Base-by-base conservation (phyloP, 2,329 filamentous ascomycete genomes). In the Talaromyces sp. region DNA sequence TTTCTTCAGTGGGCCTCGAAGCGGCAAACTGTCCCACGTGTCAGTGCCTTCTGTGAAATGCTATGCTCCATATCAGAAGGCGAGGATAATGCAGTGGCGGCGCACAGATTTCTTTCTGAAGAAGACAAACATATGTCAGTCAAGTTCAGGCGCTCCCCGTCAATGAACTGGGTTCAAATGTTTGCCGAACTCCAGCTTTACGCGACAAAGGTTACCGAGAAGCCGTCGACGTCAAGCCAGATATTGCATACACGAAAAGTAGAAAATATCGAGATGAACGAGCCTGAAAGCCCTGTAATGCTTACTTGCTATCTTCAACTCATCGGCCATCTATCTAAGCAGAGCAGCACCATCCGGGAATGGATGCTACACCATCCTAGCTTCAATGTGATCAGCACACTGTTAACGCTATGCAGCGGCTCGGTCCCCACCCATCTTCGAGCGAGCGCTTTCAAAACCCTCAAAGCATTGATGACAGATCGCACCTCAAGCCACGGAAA, bases 1-100 rank as follows among this genome's bases (percentile, higher is more conserved):
- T 99, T 99, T 75, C 85, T 99, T 75, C 91, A 96, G 69, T 99
- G 95, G 95, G 91, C 93, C n/a, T 97, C 95, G 3, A 90, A 92
- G 70, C 86, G 95, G 71, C 93, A 96, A 67, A 97, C 96, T 0
- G 97, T 96, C 0, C 95, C 95, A n/a, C 85, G 97, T 27, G 93
- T 96, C 66, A 95, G 92, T 67, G 93, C 94, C 13, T 99, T 98
- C 72, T 99, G 95, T 77, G 94, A 98, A 75, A 94, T 99, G 88
- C 83, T 99, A 17, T 91, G 93, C 73, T 90, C 93, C 1, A 89
- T 99, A 58, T 92, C 95, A 0, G 88, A 89, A 61, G 92, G 92
- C 61, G 87, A 92, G 63, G 87, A 91, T 62, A 95, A 92, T 71
- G 94, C 95, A 31, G 89, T 90, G 63, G 86, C 91, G 17, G 92